Base-by-base conservation (phyloP, 1,139 yeast species). In the Debaryomyces coudertii region DNA sequence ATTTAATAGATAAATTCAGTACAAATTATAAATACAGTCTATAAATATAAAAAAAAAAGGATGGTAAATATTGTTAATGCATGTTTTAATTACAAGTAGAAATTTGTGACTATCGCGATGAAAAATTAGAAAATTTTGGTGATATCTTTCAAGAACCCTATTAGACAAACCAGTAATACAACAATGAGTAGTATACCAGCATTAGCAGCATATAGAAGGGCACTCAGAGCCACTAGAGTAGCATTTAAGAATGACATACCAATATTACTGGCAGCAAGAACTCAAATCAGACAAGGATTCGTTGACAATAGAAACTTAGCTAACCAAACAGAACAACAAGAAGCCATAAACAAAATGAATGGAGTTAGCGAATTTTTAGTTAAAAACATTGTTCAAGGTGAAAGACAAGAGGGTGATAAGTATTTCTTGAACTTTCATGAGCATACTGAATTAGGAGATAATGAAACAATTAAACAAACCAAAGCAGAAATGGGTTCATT, bases 361-460 rank as follows among this genome's bases (percentile, higher is more conserved):
- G 95, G 85, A 29, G 85, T 92, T 24, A 82, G 92, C 4, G 62
- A 64, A 43, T 85, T 90, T 53, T 72, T 93, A 50, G 72, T 80
- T 42, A 72, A 76, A 48, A 92, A 93, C 64, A 75, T 93, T 16
- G 97, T 93, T 2, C 99, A 93, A 66, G 99, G 96, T 4, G 72
- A 68, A 46, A 76, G 71, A 57, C 76, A 76, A 43, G 72, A 68
- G 0, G 76, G 73, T 22, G 76, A 71, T 5, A 76, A 68, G 44
- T 79, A 76, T 51, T 68, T 69, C 47, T 71, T 90, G 57, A 84
- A 86, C 53, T 85, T 93, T 56, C 97, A 90, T 61, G 71, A 81
- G 44, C 81, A 86, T 43, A 88, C 95, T 0, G 98, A 93, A 65
- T 73, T 92, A 44, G 98, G 98, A 11, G 97, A 90, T 61, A 93